A percentile compares a stretch with the other conserved stretches of the same genome.
These are phyloP conservation scores for Cladophialophora immunda DNA, from an alignment of 2,329 filamentous ascomycete species.

Conservation along the genomic window DNA sequence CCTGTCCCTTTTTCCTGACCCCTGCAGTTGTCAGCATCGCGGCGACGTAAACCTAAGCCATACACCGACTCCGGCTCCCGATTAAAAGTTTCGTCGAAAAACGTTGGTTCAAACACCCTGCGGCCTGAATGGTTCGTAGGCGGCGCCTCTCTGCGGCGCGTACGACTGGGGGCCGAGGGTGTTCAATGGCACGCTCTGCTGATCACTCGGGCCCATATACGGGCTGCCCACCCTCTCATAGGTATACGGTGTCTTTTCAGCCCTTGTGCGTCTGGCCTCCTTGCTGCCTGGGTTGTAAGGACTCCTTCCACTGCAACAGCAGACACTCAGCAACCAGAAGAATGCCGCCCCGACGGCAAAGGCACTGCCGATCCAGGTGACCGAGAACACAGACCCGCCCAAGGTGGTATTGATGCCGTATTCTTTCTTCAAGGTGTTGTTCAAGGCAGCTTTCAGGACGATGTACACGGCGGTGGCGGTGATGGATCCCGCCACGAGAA, in stretches of 20 bases:
- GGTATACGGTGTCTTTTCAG: conserved; percentile 69
- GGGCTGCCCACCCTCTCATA: conserved; percentile 63
- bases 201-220: conserved; percentile 40
- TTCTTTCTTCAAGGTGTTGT: conserved; percentile 67
- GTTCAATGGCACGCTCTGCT: conserved; percentile 39
- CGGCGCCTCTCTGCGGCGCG: conserved; percentile 27
- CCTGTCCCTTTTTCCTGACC: background rate
- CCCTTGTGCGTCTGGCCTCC: conserved; percentile 48
- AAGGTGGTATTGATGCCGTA: conserved; percentile 75
- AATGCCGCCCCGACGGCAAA: conserved; percentile 78
- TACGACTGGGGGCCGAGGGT: conserved; percentile 24
- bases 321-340: conserved; percentile 92
- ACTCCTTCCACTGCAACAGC: conserved; percentile 82
- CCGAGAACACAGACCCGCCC: conserved; percentile 73
- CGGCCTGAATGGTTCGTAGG: conserved; percentile 38
- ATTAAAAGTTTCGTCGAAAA: background rate
- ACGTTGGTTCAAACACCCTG: conserved; percentile 25
- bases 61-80: background rate
- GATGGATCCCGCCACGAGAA: conserved; percentile 71
- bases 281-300: conserved; percentile 45
- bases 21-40: background rate
- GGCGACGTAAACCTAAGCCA: background rate
- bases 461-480: conserved; percentile 78
- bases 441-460: conserved; percentile 73
- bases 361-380: conserved; percentile 80